Evolutionary conservation across 2,329 filamentous ascomycete genomes (phyloP), one percentile per base, ranked within the genome.

Genomic region (Penicillium vulpinum): DNA sequence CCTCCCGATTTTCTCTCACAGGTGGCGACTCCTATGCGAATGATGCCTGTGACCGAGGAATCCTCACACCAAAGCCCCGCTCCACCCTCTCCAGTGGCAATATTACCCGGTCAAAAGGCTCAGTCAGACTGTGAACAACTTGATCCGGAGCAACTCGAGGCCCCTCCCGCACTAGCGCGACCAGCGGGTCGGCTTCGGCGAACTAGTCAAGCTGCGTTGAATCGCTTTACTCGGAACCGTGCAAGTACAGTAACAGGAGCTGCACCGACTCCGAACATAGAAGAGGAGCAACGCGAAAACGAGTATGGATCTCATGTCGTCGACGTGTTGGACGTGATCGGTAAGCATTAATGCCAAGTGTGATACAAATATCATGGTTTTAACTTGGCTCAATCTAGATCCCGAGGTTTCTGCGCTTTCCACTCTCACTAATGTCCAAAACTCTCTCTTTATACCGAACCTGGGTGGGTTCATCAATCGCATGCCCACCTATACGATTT

Each of bases 391-490:
- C 8, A 56, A 28, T 6, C 15, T 62, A 92, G 91, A 95, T 66
- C 90, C 91, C 40, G 90, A 95, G 75, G 87, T 96, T 4, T 86
- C 90, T 35, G 91, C 91, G 0, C 78, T 96, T 4, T 91, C 90
- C 0, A 93, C 90, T 15, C 82, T 95, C 10, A 95, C 90, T 41
- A 96, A 96, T 67, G 87, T 96, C 21, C 91, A 95, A 68, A 96
- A 96, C 71, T 94, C 91, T 0, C 84, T 96, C 10, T 95, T 95
- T 73, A 79, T 95, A 2, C 91, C 91, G 0, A 88, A 92, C 62
- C 79, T 95, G n/a, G 91, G 91, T 39, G 79, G 81, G 57, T 86
- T 85, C 65, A 65, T 95, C 48, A 94, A 95, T 67, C 84, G 91
- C 47, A 82, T 87, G 58, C 90, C 91, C 1, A 92, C 90, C 0